Base-by-base conservation (phyloP, 805 yeast species). In the Ogataea glucozyma region DNA sequence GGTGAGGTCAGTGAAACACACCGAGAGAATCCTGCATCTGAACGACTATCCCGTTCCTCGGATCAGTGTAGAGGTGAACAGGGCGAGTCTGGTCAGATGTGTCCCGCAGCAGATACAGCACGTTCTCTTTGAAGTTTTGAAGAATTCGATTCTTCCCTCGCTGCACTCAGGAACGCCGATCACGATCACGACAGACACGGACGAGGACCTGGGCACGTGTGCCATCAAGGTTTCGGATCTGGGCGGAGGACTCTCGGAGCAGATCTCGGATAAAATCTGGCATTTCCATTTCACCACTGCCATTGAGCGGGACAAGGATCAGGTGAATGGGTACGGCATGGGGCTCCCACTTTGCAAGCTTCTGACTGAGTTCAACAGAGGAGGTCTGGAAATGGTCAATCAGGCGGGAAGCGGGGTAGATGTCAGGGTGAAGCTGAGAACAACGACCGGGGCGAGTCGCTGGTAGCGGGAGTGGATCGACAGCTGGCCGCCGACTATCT, bases 251-350 rank as follows among this genome's bases (percentile, higher is more conserved):
- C 43, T 62, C 46, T 43, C 53, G 1, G 35, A 41, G 11, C 35
- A 36, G 11, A 42, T 53, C 18, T 33, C 51, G 1, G 40, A 51
- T 9, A 55, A 55, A 33, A 61, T 61, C 4, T 61, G 61, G 57
- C 64, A 58, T 14, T 62, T 58, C 40, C 66, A 62, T 37, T 62
- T 57, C 42, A 60, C 66, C 13, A 61, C 66, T 8, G 51, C 52
- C 3, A 37, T 42, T 3, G 56, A 53, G 33, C 40, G 33, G 12
- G 43, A 47, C 31, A 51, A 56, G 26, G 66, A 61, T 44, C 54
- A 55, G 41, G 58, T 61, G 18, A 57, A 53, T 38, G 66, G 66
- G 4, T 61, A 60, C 32, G 66, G 66, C n/a, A 55, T 61, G 64
- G 66, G 66, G 0, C 45, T 61, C 13, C 66, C 66, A 1, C 38